Conservation (phyloP, 1,139 yeast species). For the Nakaseomyces delphensis region DNA sequence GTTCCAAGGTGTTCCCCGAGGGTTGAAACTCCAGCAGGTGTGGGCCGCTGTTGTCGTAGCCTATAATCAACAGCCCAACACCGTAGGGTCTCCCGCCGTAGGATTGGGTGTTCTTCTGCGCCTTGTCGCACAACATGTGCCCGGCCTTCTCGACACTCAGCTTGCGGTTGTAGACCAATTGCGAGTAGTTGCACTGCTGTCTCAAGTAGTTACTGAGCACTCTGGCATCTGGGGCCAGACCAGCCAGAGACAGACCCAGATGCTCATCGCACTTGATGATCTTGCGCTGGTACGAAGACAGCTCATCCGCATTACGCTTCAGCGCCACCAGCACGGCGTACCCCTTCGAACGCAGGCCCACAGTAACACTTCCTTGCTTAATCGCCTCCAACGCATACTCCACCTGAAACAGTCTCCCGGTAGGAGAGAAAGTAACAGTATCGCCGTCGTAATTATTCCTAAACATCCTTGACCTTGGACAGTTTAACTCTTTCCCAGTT, state of each 20-base stretch:
- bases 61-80: conserved; percentile 87
- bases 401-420: conserved; percentile 89
- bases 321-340: conserved; percentile 90
- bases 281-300: conserved; percentile 94
- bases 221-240: conserved; percentile 96
- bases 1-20: conserved; percentile 86
- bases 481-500: not conserved
- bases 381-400: conserved; percentile 97
- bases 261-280: conserved; percentile 86
- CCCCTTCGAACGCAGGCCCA: conserved; percentile 76
- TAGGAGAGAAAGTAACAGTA: conserved; percentile 93
- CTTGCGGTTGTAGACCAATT: conserved; percentile 82
- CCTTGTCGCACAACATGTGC: conserved; percentile 83
- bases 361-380: conserved; percentile 96
- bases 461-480: conserved; percentile 46
- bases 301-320: conserved; percentile 92
- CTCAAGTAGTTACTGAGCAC: conserved; percentile 81
- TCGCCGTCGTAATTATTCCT: conserved; percentile 98
- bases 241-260: conserved; percentile 92
- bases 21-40: conserved; percentile 94
- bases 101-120: conserved; percentile 92
- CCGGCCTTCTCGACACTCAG: conserved; percentile 80
- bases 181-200: conserved; percentile 84
- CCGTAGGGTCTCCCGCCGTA: conserved; percentile 98
- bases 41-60: conserved; percentile 89